Evolutionary conservation across 2,329 filamentous ascomycete species (phyloP), one percentile per base, ranked within the genome.

Genomic region (Eurotiales sp.): DNA sequence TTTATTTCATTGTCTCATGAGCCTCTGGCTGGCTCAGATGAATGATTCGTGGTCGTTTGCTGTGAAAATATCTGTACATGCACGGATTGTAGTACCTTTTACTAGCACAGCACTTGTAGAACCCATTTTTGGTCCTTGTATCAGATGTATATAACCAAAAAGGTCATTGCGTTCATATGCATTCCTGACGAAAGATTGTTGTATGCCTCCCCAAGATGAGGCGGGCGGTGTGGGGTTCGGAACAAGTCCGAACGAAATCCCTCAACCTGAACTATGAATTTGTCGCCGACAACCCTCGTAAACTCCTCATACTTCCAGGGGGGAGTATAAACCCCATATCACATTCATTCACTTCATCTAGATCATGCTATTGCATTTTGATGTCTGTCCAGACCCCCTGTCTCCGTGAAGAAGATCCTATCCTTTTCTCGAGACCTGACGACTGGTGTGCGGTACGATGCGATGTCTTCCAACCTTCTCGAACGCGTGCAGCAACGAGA

Each of bases 1-100:
- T 53, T 74, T 6, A 67, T 75, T 37, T 58, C 67, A 2, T 55
- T 59, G 44, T 74, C 73, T 8, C 45, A 50, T 42, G 53, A 53
- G 37, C 51, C 51, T 17, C 12, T 54, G 15, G 11, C 27, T 15
- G 52, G 50, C 5, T 32, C 44, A 23, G 50, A 55, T 39, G 52
- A 55, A 23, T 52, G 27, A 27, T 12, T 2, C 21, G 23, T 41
- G 19, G 34, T 1, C 29, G 17, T 37, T 19, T 49, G 27, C n/a
- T n/a, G 22, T 17, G 40, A n/a, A 12, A 32, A 49, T 30, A 49
- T 37, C 34, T 37, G 34, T 37, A 37, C 17, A 36, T 37, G 21
- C 21, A n/a, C n/a, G n/a, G n/a, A n/a, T n/a, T n/a, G n/a, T n/a
- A n/a, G n/a, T n/a, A n/a, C n/a, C n/a, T n/a, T n/a, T n/a, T n/a